Evolutionary conservation across 768 basidiomycete species (phyloP).

Genomic region (Amanita subjunquillea): DNA sequence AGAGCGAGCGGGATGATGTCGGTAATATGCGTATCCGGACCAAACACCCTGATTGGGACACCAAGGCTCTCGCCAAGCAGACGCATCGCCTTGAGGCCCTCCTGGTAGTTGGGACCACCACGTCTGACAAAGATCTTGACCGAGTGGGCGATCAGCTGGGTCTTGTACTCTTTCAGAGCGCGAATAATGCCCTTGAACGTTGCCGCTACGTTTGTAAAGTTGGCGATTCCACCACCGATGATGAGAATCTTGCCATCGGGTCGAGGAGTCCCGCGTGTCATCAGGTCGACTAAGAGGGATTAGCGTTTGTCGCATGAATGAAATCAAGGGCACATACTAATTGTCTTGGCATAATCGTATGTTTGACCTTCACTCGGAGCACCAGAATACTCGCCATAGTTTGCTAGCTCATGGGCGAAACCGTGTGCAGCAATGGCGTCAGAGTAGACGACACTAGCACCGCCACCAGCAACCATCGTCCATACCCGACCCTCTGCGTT

Average conservation of each 20-base stretch:
- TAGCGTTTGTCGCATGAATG: conserved; percentile 1
- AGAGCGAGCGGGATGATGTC: conserved; percentile 98
- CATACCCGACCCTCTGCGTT: conserved; percentile 93
- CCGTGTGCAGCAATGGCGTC: conserved; percentile 88
- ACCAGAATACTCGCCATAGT: conserved; percentile 99
- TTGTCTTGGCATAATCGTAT: conserved; percentile 99
- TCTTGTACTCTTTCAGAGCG: conserved; percentile 89
- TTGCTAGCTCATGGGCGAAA: conserved; percentile 94
- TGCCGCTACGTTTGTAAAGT: conserved; percentile 98
- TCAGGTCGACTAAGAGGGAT: conserved; percentile 62
- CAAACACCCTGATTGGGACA: conserved; percentile 94
- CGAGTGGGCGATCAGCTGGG: conserved; percentile 67
- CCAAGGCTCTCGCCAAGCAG: conserved; percentile 94
- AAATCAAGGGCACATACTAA: conserved; percentile 42
- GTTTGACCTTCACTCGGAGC: conserved; percentile 98
- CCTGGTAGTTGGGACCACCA: conserved; percentile 99
- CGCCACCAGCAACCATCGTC: conserved; percentile 99
- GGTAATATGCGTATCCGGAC: conserved; percentile 97
- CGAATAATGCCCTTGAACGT: conserved; percentile 99
- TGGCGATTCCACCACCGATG: conserved; percentile 99
- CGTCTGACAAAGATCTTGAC: conserved; percentile 97
- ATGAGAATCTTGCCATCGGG: conserved; percentile 95
- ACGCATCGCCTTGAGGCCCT: conserved; percentile 94
- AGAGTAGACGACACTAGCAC: conserved; percentile 58
- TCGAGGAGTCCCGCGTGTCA: conserved; percentile 80